A percentile compares a stretch with the other conserved stretches of the same genome.
These are phyloP conservation scores for Tetraselmis striata DNA, from an alignment of 139 green algal species.

Conservation along the genomic window DNA sequence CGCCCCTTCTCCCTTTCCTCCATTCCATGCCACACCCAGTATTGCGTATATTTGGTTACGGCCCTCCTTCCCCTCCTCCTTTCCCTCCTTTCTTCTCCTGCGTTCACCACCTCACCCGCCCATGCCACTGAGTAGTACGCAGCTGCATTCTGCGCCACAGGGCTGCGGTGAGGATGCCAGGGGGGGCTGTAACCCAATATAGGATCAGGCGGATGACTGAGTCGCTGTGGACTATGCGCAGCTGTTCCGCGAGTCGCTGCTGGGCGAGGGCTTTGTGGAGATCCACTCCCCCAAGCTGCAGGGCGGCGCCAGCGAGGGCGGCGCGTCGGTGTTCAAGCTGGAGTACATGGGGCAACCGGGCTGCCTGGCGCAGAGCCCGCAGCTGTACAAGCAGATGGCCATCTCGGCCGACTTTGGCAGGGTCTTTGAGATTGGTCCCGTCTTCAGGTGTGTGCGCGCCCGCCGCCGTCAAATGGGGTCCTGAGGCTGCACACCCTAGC, in stretches of 20 bases:
- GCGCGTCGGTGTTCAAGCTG: constrained; percentile 85
- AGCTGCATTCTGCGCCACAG: no score
- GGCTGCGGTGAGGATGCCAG: no score
- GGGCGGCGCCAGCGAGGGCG: constrained; percentile 79
- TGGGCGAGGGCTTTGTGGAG: constrained; percentile 68
- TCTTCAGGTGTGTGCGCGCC: constrained; percentile 88
- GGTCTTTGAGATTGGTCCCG: constrained; percentile 95
- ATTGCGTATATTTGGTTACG: no score
- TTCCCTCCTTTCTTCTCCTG: background rate
- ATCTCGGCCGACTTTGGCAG: constrained; percentile 84
- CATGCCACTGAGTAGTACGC: no score
- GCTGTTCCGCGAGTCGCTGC: constrained; percentile 80
- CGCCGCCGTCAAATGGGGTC: no score
- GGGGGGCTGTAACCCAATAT: no score
- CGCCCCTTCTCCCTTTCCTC: background rate
- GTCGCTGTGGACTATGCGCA: no score
- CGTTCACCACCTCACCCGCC: background rate
- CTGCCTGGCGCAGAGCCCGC: constrained; percentile 91
- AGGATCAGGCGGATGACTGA: no score
- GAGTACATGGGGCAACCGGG: constrained; percentile 90
- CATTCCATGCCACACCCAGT: no score
- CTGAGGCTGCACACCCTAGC: no score
- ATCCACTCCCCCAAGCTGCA: constrained; percentile 97
- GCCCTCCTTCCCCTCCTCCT: no score
- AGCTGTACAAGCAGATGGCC: constrained; percentile 99